phyloP scores from a whole-genome alignment of 2,329 filamentous ascomycete species.

The Rutstroemia sydowiana region DNA sequence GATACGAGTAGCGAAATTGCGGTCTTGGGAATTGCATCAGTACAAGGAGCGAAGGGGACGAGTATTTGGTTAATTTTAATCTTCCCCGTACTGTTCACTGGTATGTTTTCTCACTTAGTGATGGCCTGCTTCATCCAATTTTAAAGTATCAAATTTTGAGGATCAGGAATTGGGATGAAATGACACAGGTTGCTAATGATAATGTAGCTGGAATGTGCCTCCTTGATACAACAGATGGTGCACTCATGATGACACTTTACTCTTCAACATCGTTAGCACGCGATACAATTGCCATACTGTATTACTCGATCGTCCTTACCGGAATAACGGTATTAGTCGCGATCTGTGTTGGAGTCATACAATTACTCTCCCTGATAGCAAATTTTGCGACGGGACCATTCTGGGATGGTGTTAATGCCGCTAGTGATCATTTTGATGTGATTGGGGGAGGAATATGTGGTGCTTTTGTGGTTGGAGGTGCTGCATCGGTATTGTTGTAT shows the following conservation, averaged over 20 bases:
- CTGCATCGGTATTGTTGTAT: conserved; percentile 58
- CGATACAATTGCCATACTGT: conserved; percentile 82
- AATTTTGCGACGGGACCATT: conserved; percentile 73
- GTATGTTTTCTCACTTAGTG: conserved; percentile 38
- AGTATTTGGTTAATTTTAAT: conserved; percentile 91
- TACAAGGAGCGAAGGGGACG: conserved; percentile 79
- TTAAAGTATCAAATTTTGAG: too few relatives aligned
- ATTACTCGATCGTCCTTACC: conserved; percentile 59
- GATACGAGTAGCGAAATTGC: conserved; percentile 95
- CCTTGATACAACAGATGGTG: conserved; percentile 85
- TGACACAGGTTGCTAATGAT: not conserved
- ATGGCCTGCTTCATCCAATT: too few relatives aligned
- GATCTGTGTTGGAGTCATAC: conserved; percentile 72
- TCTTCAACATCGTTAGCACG: conserved; percentile 69
- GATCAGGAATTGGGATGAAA: not conserved
- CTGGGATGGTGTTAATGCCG: conserved; percentile 77
- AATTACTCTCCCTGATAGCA: conserved; percentile 70
- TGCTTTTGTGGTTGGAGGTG: conserved; percentile 70
- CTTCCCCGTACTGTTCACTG: conserved; percentile 83
- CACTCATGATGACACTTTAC: conserved; percentile 91
- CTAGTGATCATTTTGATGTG: conserved; percentile 76
- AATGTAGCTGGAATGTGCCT: conserved; percentile 80
- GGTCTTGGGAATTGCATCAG: conserved; percentile 78
- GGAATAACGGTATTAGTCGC: conserved; percentile 31
- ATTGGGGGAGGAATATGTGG: conserved; percentile 83